Percentiles rank a stretch among this genome's conserved stretches.
These are phyloP conservation scores for Rhytidiadelphus loreus DNA, from an alignment of 225 moss, liverwort and hornwort species.

Conservation along the genomic window DNA sequence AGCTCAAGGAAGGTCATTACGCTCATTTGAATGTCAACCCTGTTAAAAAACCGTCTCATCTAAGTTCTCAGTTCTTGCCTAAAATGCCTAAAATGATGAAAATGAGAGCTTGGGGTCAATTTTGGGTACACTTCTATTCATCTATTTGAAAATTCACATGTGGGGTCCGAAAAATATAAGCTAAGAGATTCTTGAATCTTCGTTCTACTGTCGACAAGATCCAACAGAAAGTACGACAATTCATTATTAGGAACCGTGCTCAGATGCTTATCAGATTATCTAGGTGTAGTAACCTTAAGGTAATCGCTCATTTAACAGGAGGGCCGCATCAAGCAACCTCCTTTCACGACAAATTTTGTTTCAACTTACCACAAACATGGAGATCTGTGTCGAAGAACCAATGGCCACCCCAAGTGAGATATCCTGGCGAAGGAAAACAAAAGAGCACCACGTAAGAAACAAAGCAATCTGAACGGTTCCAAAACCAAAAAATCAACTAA, in stretches of 20 bases:
- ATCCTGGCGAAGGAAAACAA: constrained; percentile 20
- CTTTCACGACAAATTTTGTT: background rate
- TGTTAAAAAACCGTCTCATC: background rate
- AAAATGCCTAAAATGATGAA: background rate
- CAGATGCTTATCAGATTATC: background rate
- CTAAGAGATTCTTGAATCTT: background rate
- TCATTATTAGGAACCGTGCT: background rate
- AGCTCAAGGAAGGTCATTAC: background rate
- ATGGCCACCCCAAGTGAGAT: constrained; percentile 78
- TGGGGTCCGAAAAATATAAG: background rate
- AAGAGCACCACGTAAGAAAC: background rate
- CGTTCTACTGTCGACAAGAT: background rate
- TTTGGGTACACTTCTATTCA: background rate
- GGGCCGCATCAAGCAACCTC: background rate
- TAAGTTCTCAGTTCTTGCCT: background rate
- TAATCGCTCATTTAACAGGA: background rate
- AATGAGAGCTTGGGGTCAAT: background rate
- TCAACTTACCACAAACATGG: constrained; percentile 70
- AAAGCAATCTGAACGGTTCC: background rate
- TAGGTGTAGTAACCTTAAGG: background rate
- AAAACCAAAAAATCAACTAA: background rate
- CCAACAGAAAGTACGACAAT: background rate
- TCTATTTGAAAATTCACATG: background rate
- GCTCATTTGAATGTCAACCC: too few species aligned
- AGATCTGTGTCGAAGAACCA: constrained; percentile 81